A percentile compares a stretch with the other conserved stretches of the same genome.
phyloP scores from a whole-genome alignment of 306 rosid species.

The Quercus suber region DNA sequence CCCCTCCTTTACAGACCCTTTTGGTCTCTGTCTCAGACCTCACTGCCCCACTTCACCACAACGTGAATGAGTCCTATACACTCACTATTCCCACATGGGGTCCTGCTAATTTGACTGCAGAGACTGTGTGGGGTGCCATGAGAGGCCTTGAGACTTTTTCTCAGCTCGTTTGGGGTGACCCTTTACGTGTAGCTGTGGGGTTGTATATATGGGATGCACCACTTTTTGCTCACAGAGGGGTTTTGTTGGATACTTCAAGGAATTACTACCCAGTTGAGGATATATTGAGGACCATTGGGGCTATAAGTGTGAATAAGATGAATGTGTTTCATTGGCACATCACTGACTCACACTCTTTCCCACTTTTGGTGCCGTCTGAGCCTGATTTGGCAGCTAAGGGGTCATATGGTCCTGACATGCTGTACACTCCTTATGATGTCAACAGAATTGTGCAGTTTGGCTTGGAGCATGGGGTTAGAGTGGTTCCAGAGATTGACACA shows the following conservation, averaged over 20 bases:
- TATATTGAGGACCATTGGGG: conserved; percentile 54
- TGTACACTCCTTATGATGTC: conserved; percentile 60
- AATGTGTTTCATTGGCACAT: conserved; percentile 91
- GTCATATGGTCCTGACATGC: conserved; percentile 66
- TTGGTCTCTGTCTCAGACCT: conserved; percentile 32
- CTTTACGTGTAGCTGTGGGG: conserved; percentile 41
- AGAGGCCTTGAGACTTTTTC: conserved; percentile 80
- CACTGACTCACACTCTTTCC: conserved; percentile 85
- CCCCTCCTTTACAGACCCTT: conserved; percentile 43
- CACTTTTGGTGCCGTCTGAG: conserved; percentile 65
- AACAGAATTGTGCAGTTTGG: conserved; percentile 55
- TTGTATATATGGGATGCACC: conserved; percentile 58
- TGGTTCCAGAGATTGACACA: conserved; percentile 79
- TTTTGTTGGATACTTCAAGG: conserved; percentile 75
- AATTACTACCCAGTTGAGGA: conserved; percentile 60
- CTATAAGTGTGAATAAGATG: conserved; percentile 76
- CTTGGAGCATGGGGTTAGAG: conserved; percentile 75
- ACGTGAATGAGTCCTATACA: conserved; percentile 67
- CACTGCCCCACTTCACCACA: conserved; percentile 45
- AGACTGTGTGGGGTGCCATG: conserved; percentile 75
- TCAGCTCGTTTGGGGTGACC: conserved; percentile 70
- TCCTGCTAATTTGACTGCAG: conserved; percentile 34
- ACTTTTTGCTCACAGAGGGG: conserved; percentile 51
- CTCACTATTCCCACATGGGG: conserved; percentile 38
- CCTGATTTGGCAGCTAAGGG: conserved; percentile 69